These are phyloP conservation scores for Tritrichomonas foetus DNA, from an alignment of 208 protist genomes.

Conservation along the genomic window DNA sequence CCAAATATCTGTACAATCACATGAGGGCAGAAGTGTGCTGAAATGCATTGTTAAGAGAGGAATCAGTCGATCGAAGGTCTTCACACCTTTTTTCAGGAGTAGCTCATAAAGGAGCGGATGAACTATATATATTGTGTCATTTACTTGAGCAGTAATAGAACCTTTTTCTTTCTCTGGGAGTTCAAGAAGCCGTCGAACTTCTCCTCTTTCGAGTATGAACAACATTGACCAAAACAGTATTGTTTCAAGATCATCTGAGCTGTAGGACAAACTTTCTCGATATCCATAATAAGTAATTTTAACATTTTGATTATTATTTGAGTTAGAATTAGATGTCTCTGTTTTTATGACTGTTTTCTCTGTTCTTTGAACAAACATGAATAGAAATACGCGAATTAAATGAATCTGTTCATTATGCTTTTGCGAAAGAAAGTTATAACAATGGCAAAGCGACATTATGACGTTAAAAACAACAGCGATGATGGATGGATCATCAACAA, in stretches of 20 bases:
- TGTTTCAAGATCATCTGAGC: background rate
- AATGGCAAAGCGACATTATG: background rate
- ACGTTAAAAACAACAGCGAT: background rate
- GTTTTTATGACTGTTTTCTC: too few relatives aligned
- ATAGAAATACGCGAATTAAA: background rate
- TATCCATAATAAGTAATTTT: background rate
- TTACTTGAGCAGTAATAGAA: background rate
- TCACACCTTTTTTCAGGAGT: background rate
- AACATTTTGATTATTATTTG: background rate
- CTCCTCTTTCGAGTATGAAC: background rate
- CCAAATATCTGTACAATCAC: background rate
- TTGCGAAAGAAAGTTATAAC: background rate
- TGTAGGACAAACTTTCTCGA: background rate
- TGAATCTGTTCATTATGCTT: background rate
- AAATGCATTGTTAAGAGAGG: background rate
- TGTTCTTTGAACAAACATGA: background rate
- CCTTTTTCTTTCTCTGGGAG: background rate
- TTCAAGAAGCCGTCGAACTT: background rate
- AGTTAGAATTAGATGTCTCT: background rate
- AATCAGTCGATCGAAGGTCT: background rate
- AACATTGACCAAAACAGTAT: background rate
- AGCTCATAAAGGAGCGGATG: background rate
- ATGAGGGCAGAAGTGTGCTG: background rate
- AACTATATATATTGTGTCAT: background rate
- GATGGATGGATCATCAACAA: background rate